Conservation (phyloP, 2,329 filamentous ascomycete species). For the Colletotrichum eremochloae region DNA sequence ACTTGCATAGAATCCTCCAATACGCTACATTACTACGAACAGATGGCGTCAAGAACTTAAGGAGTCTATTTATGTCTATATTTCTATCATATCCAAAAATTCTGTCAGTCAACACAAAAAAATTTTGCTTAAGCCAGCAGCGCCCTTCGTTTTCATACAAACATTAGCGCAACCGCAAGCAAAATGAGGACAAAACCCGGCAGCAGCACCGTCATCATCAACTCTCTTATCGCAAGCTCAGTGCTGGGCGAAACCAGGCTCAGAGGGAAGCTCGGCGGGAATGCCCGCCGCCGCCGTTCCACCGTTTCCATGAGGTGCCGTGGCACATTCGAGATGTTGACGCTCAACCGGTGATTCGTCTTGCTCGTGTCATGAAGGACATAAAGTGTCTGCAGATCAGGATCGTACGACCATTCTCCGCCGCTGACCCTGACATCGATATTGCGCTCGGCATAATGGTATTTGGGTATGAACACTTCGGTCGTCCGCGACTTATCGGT, state of each 20-base stretch:
- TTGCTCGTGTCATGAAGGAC: constrained; percentile 43
- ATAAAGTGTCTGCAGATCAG: constrained; percentile 49
- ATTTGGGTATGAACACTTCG: constrained; percentile 55
- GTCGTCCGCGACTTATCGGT: constrained; percentile 49
- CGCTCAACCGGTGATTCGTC: constrained; percentile 43
- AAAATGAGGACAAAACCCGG: constrained; percentile 16
- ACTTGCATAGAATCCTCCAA: background rate
- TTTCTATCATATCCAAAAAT: background rate
- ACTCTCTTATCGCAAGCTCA: constrained; percentile 32
- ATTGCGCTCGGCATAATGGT: constrained; percentile 52
- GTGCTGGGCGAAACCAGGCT: constrained; percentile 23
- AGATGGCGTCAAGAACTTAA: background rate
- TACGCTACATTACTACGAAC: too few relatives aligned
- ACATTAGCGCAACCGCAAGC: constrained; percentile 18
- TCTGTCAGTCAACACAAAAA: background rate
- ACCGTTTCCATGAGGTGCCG: constrained; percentile 44
- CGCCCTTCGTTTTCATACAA: background rate
- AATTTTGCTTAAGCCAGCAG: background rate
- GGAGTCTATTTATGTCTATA: fast-evolving
- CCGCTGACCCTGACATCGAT: constrained; percentile 47
- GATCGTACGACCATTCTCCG: constrained; percentile 50
- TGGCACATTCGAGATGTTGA: constrained; percentile 46
- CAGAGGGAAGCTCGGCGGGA: constrained; percentile 34
- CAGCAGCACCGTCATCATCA: constrained; percentile 25
- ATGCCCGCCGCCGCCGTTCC: constrained; percentile 29